Evolutionary conservation across 345 rosid species (phyloP).

Genomic region (Hibiscus mutabilis): DNA sequence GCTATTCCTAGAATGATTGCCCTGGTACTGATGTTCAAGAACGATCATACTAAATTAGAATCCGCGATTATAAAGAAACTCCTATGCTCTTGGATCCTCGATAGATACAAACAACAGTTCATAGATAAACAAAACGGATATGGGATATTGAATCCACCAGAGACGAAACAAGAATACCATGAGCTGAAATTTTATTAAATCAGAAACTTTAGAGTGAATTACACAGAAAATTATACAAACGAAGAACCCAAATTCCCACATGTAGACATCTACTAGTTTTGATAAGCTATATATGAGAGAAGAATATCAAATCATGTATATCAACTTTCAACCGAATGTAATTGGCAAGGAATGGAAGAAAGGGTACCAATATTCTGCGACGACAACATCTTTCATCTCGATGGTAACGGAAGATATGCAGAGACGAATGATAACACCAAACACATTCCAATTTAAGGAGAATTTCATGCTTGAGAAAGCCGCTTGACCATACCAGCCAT

Average conservation of each 20-base stretch:
- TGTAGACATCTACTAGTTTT: conserved; percentile 7
- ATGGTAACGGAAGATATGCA: conserved; percentile 2
- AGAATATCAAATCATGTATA: conserved; percentile 25
- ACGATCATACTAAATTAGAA: too few relatives aligned
- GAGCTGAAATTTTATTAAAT: conserved; percentile 7
- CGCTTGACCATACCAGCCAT: conserved; percentile 62
- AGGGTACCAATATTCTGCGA: background rate
- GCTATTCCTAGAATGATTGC: too few relatives aligned
- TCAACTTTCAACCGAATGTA: conserved; percentile 7
- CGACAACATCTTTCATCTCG: background rate
- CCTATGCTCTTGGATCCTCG: too few relatives aligned
- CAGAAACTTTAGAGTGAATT: conserved; percentile 1
- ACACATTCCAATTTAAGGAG: conserved; percentile 6
- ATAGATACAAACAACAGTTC: background rate
- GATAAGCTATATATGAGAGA: background rate
- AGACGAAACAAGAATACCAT: too few relatives aligned
- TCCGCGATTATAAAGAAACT: too few relatives aligned
- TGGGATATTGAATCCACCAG: background rate
- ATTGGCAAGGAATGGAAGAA: background rate
- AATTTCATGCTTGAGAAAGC: conserved; percentile 31
- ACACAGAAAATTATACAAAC: conserved; percentile 15
- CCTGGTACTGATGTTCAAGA: too few relatives aligned
- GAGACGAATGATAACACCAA: background rate
- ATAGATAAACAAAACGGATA: background rate
- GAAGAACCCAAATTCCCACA: background rate